These are phyloP conservation scores for Mortierella sp. DNA, from an alignment of 371 early-diverging fungal species.

Conservation along the genomic window DNA sequence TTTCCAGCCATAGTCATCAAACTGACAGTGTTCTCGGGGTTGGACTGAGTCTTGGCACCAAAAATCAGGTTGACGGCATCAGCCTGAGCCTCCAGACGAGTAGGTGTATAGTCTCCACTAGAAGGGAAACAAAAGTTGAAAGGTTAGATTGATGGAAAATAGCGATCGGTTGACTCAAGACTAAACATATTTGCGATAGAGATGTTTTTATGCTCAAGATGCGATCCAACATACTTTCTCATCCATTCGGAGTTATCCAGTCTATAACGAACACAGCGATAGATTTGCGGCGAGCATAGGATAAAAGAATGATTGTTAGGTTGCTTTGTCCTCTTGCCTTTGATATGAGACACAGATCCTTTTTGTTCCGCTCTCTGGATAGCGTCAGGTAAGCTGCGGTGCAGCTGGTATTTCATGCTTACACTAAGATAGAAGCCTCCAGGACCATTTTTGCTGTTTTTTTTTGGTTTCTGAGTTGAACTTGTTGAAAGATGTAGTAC, in stretches of 20 bases:
- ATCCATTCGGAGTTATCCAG: constrained; percentile 99
- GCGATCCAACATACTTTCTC: constrained; percentile 75
- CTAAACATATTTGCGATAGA: neutral
- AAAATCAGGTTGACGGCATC: constrained; percentile 96
- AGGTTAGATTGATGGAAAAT: neutral
- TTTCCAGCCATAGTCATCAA: constrained; percentile 97
- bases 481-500: constrained; percentile 1
- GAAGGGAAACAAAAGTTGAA: neutral
- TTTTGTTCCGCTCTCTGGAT: neutral
- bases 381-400: neutral
- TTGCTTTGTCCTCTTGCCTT: neutral
- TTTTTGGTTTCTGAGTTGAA: constrained; percentile 1
- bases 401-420: constrained; percentile 19
- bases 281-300: neutral
- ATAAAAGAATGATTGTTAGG: constrained; percentile 5
- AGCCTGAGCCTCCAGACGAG: constrained; percentile 93
- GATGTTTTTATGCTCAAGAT: neutral
- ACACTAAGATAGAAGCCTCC: constrained; percentile 83
- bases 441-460: constrained; percentile 68
- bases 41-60: constrained; percentile 89
- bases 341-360: neutral
- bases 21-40: constrained; percentile 98
- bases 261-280: constrained; percentile 59
- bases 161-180: neutral
- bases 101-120: constrained; percentile 96